phyloP scores from a whole-genome alignment of 2,329 filamentous ascomycete genomes.

The Helotiales sp. region DNA sequence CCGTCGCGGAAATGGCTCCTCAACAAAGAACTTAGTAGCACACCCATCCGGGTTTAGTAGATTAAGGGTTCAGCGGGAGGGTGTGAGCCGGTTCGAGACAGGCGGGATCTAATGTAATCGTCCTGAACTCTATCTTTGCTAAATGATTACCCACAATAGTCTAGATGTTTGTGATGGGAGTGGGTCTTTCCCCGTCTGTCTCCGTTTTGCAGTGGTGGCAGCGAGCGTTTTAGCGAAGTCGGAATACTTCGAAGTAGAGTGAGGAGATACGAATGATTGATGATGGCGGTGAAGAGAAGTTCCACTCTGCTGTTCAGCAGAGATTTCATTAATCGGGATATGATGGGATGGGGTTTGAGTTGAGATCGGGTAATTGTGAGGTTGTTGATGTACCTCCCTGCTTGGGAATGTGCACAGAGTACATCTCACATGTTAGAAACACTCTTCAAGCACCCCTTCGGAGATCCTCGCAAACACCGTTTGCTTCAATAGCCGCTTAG shows the following conservation, averaged over 20 bases:
- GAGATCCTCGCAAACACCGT: too few species aligned
- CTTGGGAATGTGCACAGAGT: too few species aligned
- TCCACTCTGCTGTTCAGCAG: background rate
- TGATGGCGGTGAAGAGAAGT: background rate
- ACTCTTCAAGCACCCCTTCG: too few species aligned
- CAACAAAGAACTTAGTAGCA: background rate
- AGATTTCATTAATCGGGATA: background rate
- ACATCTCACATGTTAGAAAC: background rate
- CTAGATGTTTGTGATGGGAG: background rate
- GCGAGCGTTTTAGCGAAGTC: background rate
- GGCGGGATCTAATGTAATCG: too few species aligned
- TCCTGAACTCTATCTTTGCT: background rate
- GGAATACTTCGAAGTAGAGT: too few species aligned
- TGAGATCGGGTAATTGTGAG: background rate
- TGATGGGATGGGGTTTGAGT: background rate
- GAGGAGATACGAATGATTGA: background rate
- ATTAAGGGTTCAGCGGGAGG: too few species aligned
- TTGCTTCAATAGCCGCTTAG: background rate
- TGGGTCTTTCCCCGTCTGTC: too few species aligned
- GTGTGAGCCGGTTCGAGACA: too few species aligned
- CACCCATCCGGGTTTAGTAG: background rate
- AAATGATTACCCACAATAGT: background rate
- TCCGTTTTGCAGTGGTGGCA: background rate
- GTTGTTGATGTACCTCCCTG: background rate
- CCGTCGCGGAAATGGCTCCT: background rate